phyloP scores from a whole-genome alignment of 2,329 filamentous ascomycete species.

The Botryotinia calthae region DNA sequence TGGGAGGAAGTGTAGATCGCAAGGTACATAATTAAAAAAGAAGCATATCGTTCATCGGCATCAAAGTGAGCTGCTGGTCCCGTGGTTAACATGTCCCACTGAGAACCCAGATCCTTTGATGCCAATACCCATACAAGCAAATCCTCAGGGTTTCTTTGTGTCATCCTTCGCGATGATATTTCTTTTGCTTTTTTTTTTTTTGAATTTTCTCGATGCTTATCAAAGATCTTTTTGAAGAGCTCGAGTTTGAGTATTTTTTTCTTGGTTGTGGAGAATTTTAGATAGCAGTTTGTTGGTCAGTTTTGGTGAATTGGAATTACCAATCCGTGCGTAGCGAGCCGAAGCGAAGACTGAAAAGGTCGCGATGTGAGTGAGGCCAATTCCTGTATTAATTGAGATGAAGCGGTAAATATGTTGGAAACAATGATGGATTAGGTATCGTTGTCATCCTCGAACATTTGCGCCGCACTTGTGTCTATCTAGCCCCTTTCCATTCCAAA shows the following conservation, averaged over 20 bases:
- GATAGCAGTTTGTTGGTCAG: not conserved
- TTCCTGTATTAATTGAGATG: not conserved
- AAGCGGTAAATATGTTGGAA: not conserved
- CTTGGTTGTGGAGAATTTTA: not conserved
- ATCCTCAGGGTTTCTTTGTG: not conserved
- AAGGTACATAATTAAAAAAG: not conserved
- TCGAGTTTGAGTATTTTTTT: not conserved
- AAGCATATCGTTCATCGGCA: not conserved
- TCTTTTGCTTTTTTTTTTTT: not conserved
- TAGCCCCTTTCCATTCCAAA: fast-evolving
- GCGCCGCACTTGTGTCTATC: not conserved
- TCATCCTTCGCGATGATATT: not conserved
- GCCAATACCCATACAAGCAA: not conserved
- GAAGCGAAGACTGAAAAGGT: not conserved
- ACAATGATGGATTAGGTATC: not conserved
- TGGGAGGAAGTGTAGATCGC: not conserved
- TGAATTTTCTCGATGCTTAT: not conserved
- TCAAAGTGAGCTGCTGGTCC: not conserved
- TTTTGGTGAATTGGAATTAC: not conserved
- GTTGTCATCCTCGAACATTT: not conserved
- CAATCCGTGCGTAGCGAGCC: not conserved
- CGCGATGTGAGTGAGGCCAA: not conserved
- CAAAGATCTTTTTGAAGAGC: not conserved
- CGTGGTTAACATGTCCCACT: not conserved
- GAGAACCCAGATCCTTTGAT: not conserved